Conservation (phyloP, 192 early-diverging fungal genomes). For the Linnemannia schmuckeri region DNA sequence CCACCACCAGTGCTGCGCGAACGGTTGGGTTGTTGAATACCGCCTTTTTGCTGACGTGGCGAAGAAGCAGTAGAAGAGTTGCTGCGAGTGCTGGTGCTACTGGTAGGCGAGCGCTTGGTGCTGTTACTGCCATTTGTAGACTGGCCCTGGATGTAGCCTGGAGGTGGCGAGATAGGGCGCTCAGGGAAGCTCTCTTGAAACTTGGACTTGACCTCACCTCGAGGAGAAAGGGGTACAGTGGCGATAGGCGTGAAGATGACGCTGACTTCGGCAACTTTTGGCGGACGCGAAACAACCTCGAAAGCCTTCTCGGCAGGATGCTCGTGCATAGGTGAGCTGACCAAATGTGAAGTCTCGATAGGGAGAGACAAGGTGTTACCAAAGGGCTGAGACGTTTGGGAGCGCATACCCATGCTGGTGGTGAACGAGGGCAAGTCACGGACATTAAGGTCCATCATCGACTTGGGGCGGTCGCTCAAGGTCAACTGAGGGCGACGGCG, state of each 20-base stretch:
- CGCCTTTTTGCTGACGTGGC: not conserved
- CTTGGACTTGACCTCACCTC: conserved; percentile 32
- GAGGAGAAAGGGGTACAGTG: conserved; percentile 10
- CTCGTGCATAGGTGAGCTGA: not conserved
- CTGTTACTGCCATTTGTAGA: conserved; percentile 3
- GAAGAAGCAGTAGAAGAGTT: conserved; percentile 9
- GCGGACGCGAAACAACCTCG: conserved; percentile 34
- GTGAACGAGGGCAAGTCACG: not conserved
- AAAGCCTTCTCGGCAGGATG: conserved; percentile 5
- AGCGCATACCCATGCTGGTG: not conserved
- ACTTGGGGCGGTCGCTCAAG: conserved; percentile 3
- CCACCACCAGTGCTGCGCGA: not conserved
- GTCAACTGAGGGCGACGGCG: not conserved
- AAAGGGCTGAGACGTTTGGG: conserved; percentile 2
- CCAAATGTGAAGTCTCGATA: not conserved
- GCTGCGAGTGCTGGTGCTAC: not conserved
- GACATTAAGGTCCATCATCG: conserved; percentile 3
- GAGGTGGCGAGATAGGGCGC: conserved; percentile 35
- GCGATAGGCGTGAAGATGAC: conserved; percentile 29
- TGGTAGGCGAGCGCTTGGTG: not conserved
- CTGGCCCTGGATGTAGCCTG: conserved; percentile 14
- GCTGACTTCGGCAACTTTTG: conserved; percentile 28
- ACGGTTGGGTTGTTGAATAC: not conserved
- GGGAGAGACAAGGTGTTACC: not conserved
- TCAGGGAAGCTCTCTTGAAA: conserved; percentile 52